Evolutionary conservation across 2,329 filamentous ascomycete species (phyloP).

Genomic region (Aspergillus ruber): DNA sequence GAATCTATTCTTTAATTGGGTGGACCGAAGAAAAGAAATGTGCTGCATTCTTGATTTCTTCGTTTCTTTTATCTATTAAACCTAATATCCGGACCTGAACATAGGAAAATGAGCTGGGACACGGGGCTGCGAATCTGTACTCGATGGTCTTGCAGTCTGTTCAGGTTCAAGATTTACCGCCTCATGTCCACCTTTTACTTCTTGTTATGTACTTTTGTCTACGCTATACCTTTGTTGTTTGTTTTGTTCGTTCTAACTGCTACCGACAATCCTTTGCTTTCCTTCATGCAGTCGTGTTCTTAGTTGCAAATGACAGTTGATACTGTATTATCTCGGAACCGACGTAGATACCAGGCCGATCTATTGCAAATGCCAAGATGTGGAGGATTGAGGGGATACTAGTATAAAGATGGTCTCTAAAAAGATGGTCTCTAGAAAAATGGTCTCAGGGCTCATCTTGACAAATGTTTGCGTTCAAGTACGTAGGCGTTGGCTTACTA

Average conservation of each 20-base stretch:
- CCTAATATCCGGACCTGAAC: slow-evolving; percentile 16
- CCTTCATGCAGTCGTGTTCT: background rate
- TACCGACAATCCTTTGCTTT: background rate
- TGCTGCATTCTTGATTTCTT: slow-evolving; percentile 6
- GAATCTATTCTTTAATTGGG: slow-evolving; percentile 23
- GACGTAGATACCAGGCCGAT: background rate
- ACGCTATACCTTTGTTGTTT: slow-evolving; percentile 27
- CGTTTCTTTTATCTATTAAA: slow-evolving; percentile 11
- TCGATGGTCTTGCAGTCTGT: slow-evolving; percentile 5
- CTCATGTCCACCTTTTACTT: slow-evolving; percentile 27
- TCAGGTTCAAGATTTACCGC: slow-evolving; percentile 13
- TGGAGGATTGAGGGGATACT: too few relatives aligned
- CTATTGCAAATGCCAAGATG: too few relatives aligned
- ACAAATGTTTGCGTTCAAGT: too few relatives aligned
- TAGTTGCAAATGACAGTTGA: background rate
- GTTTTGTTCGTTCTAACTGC: background rate
- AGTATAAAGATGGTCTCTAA: too few relatives aligned
- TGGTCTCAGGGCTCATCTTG: too few relatives aligned
- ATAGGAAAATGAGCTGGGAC: slow-evolving; percentile 20
- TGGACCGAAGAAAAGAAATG: slow-evolving; percentile 19
- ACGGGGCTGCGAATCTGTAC: slow-evolving; percentile 2
- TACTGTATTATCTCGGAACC: background rate
- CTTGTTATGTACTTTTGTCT: slow-evolving; percentile 35
- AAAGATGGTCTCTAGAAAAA: too few relatives aligned
- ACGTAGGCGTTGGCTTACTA: background rate